A percentile compares a stretch with the other conserved stretches of the same genome.
Evolutionary conservation across 768 basidiomycete species (phyloP).

Genomic region (Krasilnikovozyma curviuscula): DNA sequence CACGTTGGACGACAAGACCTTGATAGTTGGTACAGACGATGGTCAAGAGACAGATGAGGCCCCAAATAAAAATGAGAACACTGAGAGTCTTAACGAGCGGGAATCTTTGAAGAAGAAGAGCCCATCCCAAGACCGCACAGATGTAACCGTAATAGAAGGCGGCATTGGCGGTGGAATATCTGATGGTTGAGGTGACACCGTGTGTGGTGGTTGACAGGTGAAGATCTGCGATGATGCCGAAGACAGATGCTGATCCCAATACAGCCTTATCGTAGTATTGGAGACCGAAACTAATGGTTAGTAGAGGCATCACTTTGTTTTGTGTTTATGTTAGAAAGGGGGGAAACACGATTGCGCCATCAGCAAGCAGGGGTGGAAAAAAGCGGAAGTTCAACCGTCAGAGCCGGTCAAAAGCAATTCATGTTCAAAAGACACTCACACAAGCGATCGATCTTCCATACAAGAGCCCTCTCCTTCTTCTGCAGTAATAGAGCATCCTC

Average conservation of each 20-base stretch:
- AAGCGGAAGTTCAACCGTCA: too few species aligned
- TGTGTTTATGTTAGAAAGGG: too few species aligned
- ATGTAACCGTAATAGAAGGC: slow-evolving; percentile 27
- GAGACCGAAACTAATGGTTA: slow-evolving; percentile 23
- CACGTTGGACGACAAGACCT: slow-evolving; percentile 22
- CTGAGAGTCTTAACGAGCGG: slow-evolving; percentile 17
- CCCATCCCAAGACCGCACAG: slow-evolving; percentile 21
- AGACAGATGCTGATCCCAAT: slow-evolving; percentile 22
- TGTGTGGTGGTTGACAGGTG: slow-evolving; percentile 17
- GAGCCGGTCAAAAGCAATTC: too few species aligned
- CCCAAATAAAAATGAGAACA: slow-evolving; percentile 18
- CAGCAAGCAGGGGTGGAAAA: too few species aligned
- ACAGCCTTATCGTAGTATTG: slow-evolving; percentile 22
- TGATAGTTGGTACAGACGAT: slow-evolving; percentile 10
- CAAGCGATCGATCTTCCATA: too few species aligned
- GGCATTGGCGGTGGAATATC: slow-evolving; percentile 24
- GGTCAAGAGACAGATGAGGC: slow-evolving; percentile 21
- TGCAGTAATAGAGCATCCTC: too few species aligned
- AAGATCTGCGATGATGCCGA: slow-evolving; percentile 24
- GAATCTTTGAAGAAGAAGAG: slow-evolving; percentile 17
- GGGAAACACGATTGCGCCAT: too few species aligned
- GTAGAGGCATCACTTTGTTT: slow-evolving; percentile 24
- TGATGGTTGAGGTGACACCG: slow-evolving; percentile 18
- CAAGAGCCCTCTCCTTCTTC: too few species aligned
- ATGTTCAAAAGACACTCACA: too few species aligned